Percentiles rank a stretch among this genome's conserved stretches.
Evolutionary conservation across 2,329 filamentous ascomycete genomes (phyloP).

Genomic region (Botrytis galanthina): DNA sequence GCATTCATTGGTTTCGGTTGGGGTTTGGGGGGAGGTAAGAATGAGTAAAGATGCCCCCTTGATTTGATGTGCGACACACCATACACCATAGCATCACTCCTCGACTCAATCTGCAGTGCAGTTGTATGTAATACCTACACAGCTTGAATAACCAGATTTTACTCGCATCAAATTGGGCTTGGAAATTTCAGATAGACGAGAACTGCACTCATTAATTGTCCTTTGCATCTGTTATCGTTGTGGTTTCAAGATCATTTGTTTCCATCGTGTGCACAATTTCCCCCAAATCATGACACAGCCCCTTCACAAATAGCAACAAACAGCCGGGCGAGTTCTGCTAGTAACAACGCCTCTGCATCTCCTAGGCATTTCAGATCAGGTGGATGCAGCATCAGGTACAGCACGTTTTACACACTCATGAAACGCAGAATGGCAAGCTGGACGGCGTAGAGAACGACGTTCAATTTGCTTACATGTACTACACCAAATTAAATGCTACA

Average conservation of each 20-base stretch:
- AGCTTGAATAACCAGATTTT: neutral
- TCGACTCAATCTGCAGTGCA: neutral
- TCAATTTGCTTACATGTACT: neutral
- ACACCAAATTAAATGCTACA: neutral
- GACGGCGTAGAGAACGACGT: slow-evolving; percentile 1
- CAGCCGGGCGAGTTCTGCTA: neutral
- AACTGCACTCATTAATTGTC: neutral
- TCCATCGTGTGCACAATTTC: slow-evolving; percentile 2
- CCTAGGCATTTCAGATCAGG: slow-evolving; percentile 6
- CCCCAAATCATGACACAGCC: slow-evolving; percentile 16
- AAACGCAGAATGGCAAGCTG: slow-evolving; percentile 5
- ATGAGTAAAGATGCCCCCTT: neutral
- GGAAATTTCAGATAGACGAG: neutral
- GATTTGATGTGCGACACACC: neutral
- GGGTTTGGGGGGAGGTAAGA: neutral
- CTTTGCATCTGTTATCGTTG: neutral
- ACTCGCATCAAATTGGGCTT: neutral
- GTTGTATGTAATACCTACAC: neutral
- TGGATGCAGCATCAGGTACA: slow-evolving; percentile 12
- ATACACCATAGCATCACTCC: neutral
- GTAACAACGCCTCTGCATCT: slow-evolving; percentile 5
- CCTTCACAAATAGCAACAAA: slow-evolving; percentile 20
- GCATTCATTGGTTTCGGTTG: neutral
- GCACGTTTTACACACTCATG: slow-evolving; percentile 20
- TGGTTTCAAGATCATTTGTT: neutral